phyloP scores from a whole-genome alignment of 129 eudicot genomes.

The Ambrosia artemisiifolia region DNA sequence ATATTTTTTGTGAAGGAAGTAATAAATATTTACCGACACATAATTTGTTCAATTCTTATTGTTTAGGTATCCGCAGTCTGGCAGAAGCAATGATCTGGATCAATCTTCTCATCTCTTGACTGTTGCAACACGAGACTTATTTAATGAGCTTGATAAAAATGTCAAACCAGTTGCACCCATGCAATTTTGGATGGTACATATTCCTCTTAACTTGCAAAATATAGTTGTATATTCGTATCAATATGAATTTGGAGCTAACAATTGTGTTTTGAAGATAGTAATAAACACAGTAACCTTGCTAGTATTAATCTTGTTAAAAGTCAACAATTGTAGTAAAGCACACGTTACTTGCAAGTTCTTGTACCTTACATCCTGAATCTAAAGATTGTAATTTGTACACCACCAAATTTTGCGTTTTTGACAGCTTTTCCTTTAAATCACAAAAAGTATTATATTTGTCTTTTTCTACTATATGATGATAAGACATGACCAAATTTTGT shows the following conservation, averaged over 20 bases:
- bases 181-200: constrained; percentile 86
- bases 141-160: constrained; percentile 87
- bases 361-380: neutral
- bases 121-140: constrained; percentile 86
- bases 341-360: neutral
- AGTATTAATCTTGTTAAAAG: neutral
- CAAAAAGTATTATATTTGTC: neutral
- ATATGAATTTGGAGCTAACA: constrained; percentile 8
- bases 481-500: neutral
- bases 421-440: neutral
- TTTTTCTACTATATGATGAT: neutral
- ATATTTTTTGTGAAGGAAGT: neutral
- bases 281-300: neutral
- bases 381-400: neutral
- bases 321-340: constrained; percentile 4
- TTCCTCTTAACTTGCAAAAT: neutral
- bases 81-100: constrained; percentile 69
- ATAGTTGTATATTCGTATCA: neutral
- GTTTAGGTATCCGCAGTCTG: constrained; percentile 77
- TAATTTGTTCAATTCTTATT: neutral
- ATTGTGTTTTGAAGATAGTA: neutral
- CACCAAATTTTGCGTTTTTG: neutral
- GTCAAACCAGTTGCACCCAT: constrained; percentile 93
- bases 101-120: constrained; percentile 90
- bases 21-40: neutral